Evolutionary conservation across 108 stramenopile species (phyloP).

Genomic region (Parietichytrium sp.): DNA sequence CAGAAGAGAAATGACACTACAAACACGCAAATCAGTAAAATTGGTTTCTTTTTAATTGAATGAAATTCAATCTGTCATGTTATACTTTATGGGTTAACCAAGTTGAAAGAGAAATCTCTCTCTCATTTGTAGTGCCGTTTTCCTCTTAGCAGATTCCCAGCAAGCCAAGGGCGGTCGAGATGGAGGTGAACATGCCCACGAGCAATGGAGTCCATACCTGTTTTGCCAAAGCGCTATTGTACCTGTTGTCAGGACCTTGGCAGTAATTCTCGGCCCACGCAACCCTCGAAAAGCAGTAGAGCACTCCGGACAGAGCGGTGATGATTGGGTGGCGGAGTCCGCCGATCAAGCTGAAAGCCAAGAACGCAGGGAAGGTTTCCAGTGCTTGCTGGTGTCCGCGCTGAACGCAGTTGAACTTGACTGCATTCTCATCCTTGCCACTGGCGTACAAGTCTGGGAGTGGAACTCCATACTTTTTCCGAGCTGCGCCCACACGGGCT

Average conservation of each 20-base stretch:
- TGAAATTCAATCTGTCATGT: too few species aligned
- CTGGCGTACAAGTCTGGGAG: conserved; percentile 81
- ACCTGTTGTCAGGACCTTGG: conserved; percentile 14
- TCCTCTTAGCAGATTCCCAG: background rate
- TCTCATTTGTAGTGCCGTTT: too few species aligned
- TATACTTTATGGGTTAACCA: too few species aligned
- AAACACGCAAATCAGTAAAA: too few species aligned
- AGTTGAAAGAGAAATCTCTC: too few species aligned
- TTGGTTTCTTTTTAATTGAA: too few species aligned
- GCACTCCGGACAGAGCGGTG: conserved; percentile 47
- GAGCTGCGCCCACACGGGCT: background rate
- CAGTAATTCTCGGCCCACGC: conserved; percentile 47
- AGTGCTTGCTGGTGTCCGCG: conserved; percentile 76
- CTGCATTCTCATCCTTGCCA: conserved; percentile 73
- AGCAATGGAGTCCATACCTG: conserved; percentile 42
- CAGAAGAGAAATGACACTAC: too few species aligned
- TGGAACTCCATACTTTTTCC: conserved; percentile 13
- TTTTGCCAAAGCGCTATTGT: background rate
- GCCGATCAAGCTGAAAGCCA: conserved; percentile 66
- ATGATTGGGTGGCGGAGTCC: conserved; percentile 74
- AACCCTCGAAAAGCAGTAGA: conserved; percentile 37
- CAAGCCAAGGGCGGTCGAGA: background rate
- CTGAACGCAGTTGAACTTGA: conserved; percentile 82
- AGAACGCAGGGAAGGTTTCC: conserved; percentile 58
- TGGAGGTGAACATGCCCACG: background rate